Evolutionary conservation across 2,329 filamentous ascomycete genomes (phyloP).

Genomic region (Clonostachys rosea): DNA sequence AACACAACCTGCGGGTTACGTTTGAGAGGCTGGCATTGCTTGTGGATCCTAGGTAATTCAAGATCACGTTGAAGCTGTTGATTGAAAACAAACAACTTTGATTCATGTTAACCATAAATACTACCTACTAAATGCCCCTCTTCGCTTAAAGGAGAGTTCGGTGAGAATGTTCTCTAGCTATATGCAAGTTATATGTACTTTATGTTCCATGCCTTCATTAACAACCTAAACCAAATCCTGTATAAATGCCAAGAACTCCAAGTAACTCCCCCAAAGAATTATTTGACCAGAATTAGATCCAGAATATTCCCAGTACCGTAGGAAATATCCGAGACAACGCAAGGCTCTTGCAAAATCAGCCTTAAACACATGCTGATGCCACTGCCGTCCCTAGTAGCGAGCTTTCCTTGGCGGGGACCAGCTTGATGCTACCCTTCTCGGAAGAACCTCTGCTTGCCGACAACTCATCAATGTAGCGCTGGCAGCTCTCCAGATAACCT

Average conservation of each 20-base stretch:
- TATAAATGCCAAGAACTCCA: background rate
- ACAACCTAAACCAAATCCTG: background rate
- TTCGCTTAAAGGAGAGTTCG: no score
- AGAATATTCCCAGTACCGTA: background rate
- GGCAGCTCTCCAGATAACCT: slow-evolving; percentile 56
- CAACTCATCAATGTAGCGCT: slow-evolving; percentile 58
- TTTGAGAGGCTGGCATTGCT: no score
- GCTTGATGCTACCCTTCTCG: slow-evolving; percentile 42
- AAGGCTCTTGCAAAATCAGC: background rate
- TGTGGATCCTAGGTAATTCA: no score
- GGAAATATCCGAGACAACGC: background rate
- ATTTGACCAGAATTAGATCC: background rate
- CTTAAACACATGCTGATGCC: slow-evolving; percentile 46
- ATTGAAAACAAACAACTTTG: no score
- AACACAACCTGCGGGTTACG: no score
- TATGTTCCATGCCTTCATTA: no score
- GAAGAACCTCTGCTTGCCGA: slow-evolving; percentile 28
- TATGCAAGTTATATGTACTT: no score
- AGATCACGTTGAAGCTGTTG: no score
- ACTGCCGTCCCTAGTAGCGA: slow-evolving; percentile 73
- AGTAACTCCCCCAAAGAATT: background rate
- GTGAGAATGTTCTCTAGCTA: no score
- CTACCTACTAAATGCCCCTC: no score
- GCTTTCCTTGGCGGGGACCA: slow-evolving; percentile 69
- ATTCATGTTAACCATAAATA: no score